phyloP scores from a whole-genome alignment of 495 filamentous ascomycete genomes.

The Aspergillus leporis region DNA sequence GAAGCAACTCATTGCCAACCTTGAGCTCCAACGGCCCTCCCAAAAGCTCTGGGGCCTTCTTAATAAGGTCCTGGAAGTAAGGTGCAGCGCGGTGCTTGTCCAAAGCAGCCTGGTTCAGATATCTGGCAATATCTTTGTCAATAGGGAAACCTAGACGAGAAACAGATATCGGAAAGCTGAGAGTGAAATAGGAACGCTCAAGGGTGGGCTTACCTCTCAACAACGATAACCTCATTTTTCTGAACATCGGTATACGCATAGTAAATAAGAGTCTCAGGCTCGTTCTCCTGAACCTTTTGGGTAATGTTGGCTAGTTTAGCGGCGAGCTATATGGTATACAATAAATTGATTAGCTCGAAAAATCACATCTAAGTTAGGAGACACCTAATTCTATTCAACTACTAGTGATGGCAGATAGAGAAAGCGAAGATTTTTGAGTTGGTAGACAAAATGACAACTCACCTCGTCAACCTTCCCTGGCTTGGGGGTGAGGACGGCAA shows the following conservation, averaged over 20 bases:
- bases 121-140: neutral
- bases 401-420: neutral
- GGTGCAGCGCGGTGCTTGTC: neutral
- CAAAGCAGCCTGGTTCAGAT: neutral
- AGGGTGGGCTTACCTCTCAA: neutral
- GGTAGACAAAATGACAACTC: neutral
- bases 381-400: neutral
- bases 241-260: neutral
- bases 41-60: neutral
- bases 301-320: neutral
- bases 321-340: neutral
- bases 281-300: neutral
- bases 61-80: conserved; percentile 1
- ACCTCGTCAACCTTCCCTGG: neutral
- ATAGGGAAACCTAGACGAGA: neutral
- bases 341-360: neutral
- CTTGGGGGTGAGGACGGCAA: neutral
- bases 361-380: neutral
- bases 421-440: neutral
- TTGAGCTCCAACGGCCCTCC: neutral
- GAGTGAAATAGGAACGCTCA: neutral
- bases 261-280: neutral
- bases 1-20: neutral
- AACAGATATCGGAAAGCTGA: neutral
- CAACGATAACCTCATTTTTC: neutral